Percentiles rank a stretch among this genome's conserved stretches.
Conservation (phyloP, 73 alveolate species). For the Paramecium primaurelia region DNA sequence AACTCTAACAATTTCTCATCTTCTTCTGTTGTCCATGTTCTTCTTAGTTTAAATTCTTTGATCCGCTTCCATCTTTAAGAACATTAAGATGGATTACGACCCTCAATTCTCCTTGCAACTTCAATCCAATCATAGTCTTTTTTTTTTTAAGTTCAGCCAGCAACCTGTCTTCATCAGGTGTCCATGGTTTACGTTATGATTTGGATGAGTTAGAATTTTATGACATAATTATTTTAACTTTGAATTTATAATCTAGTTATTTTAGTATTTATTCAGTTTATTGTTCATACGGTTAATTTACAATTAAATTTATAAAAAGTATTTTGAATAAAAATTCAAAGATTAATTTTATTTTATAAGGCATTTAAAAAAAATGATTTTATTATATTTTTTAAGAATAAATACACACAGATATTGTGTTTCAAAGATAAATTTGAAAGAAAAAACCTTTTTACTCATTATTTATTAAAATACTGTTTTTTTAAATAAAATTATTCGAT, state of each 20-base stretch:
- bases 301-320: neutral
- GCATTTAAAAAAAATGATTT: no score
- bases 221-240: neutral
- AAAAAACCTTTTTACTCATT: neutral
- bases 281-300: neutral
- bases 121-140: constrained; percentile 48
- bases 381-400: no score
- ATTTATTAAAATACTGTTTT: neutral
- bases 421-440: no score
- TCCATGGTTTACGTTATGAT: constrained; percentile 51
- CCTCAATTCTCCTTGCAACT: constrained; percentile 48
- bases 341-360: no score
- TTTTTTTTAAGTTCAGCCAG: neutral
- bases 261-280: neutral
- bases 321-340: neutral
- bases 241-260: neutral
- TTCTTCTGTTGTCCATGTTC: constrained; percentile 58
- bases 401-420: no score
- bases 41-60: constrained; percentile 48
- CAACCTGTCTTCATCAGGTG: constrained; percentile 41
- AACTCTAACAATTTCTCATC: neutral
- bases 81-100: constrained; percentile 58
- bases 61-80: constrained; percentile 59
- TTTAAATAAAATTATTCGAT: neutral
- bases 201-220: neutral